Base-by-base conservation (phyloP, 2,329 filamentous ascomycete species). In the Aspergillus novofumigatus region DNA sequence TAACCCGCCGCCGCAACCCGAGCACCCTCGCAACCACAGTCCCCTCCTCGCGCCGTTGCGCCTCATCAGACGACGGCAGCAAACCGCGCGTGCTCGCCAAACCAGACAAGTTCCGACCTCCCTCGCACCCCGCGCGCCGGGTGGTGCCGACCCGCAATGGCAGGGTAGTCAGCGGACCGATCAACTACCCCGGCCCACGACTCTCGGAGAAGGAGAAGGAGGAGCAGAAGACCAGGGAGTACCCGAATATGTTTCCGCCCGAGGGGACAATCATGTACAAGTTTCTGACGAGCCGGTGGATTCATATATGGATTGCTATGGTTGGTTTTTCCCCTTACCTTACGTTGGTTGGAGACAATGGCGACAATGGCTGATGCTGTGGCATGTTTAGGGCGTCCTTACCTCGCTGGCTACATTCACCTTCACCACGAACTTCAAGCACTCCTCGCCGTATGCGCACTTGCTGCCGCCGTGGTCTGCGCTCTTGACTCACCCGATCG, bases 171-270 rank as follows among this genome's bases (percentile, higher is more conserved):
- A 47, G 55, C 26, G 66, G 74, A 53, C 86, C 87, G 29, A 81
- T 82, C 66, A 85, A 88, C 73, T 96, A 95, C 71, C 76, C 78
- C 0, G 92, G 91, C 41, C 89, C 91, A 20, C 77, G 84, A 23
- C 76, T 92, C 59, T 86, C 84, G 17, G 78, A 81, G 21, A 82
- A 86, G 52, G 88, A 96, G 73, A 76, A 80, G 52, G 78, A 83
- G 60, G 82, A 81, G 59, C 91, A 91, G 78, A 82, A 80, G 63
- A 83, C 76, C 62, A 89, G 84, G 73, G 80, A 89, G 62, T 97
- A 97, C 72, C 94, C 94, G 1, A 88, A 92, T 66, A 87, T 95
- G 83, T 92, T 96, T 81, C 89, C 93, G 49, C 87, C 92, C 0
- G 81, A 88, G 69, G 91, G 91, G 5, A 90, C 89, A 0, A 91